Percentiles rank a stretch among this genome's conserved stretches.
Conservation (phyloP, 176 grass and related monocot species). For the Hordeum marinum region DNA sequence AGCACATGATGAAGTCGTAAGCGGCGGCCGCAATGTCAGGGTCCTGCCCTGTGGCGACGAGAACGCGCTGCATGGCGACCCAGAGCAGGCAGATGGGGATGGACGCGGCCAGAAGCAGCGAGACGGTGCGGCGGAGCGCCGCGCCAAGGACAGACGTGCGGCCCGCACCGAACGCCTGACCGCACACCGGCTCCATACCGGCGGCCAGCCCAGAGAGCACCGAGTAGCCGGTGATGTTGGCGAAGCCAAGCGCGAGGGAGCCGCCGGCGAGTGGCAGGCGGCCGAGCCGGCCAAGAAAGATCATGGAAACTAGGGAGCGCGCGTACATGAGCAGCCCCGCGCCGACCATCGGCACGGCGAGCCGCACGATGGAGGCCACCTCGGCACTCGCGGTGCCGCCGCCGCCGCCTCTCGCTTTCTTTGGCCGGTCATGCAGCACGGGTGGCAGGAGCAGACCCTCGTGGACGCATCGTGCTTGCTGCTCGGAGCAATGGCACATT, state of each 20-base stretch:
- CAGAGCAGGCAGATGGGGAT: constrained; percentile 62
- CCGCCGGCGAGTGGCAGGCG: constrained; percentile 58
- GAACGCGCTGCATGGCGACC: constrained; percentile 57
- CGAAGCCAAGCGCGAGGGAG: constrained; percentile 77
- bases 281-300: constrained; percentile 73
- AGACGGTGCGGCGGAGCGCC: constrained; percentile 58
- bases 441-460: constrained; percentile 33
- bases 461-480: constrained; percentile 25
- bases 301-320: constrained; percentile 75
- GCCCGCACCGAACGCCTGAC: constrained; percentile 73
- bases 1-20: constrained; percentile 61
- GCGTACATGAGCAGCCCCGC: constrained; percentile 67
- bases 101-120: constrained; percentile 62
- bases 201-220: constrained; percentile 74
- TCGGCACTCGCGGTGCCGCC: constrained; percentile 1
- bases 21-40: constrained; percentile 64
- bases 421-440: constrained; percentile 22
- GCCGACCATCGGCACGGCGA: constrained; percentile 55
- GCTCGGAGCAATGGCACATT: constrained; percentile 44
- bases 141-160: constrained; percentile 45
- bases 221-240: constrained; percentile 91
- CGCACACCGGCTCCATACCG: constrained; percentile 79
- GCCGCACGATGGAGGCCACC: constrained; percentile 35
- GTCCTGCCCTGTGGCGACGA: constrained; percentile 74
- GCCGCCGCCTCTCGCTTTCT: background rate